Percentiles rank a stretch among this genome's conserved stretches.
These are phyloP conservation scores for Aspergillus nanangensis DNA, from an alignment of 495 filamentous ascomycete species.

Conservation along the genomic window DNA sequence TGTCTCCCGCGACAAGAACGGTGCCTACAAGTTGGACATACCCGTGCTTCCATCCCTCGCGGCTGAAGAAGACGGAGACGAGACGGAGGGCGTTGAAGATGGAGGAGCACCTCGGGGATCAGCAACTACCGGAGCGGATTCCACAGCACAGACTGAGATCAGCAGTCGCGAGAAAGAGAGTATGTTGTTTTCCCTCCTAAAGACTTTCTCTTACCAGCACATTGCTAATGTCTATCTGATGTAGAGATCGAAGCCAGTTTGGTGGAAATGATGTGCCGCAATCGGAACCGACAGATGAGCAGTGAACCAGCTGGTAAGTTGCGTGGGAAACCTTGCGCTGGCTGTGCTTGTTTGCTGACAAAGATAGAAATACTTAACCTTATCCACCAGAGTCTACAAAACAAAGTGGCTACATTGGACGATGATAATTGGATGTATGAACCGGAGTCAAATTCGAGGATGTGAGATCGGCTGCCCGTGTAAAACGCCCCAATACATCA, in stretches of 20 bases:
- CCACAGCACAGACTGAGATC: conserved; percentile 26
- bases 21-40: conserved; percentile 67
- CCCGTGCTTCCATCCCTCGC: conserved; percentile 50
- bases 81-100: conserved; percentile 36
- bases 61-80: conserved; percentile 50
- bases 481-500: background rate
- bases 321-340: background rate
- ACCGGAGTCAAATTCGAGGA: conserved; percentile 49
- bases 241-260: conserved; percentile 46
- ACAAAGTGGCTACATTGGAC: conserved; percentile 65
- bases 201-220: background rate
- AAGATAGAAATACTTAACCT: conserved; percentile 63
- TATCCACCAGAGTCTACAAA: conserved; percentile 64
- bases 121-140: conserved; percentile 10
- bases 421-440: conserved; percentile 95
- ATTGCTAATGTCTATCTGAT: too few relatives aligned
- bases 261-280: conserved; percentile 51
- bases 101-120: conserved; percentile 20
- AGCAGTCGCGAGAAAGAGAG: conserved; percentile 42
- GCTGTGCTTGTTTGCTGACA: conserved; percentile 16
- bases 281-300: conserved; percentile 55
- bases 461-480: conserved; percentile 8
- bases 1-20: conserved; percentile 70
- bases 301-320: conserved; percentile 64
- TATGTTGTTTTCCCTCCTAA: conserved; percentile 20